phyloP scores from a whole-genome alignment of 2,329 filamentous ascomycete species.

The Aspergillus sp. region DNA sequence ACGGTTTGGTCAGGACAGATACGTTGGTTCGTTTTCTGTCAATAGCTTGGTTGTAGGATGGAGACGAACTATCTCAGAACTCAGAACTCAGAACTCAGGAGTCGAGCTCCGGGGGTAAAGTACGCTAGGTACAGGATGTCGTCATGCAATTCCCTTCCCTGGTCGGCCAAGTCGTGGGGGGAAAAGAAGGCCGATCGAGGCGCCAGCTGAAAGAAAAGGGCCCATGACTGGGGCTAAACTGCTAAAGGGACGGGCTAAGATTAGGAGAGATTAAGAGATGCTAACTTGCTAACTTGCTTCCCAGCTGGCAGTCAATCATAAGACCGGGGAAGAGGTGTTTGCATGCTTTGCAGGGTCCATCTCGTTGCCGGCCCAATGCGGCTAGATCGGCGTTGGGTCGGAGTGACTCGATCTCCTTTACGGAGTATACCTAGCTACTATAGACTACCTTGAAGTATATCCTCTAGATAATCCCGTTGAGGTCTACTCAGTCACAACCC shows the following conservation, averaged over 20 bases:
- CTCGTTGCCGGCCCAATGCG: constrained; percentile 17
- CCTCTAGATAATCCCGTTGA: no score
- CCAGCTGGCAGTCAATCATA: background rate
- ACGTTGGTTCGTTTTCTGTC: constrained; percentile 7
- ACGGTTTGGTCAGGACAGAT: background rate
- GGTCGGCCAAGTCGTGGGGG: constrained; percentile 9
- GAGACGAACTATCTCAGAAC: no score
- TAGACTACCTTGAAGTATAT: background rate
- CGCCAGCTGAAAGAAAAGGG: constrained; percentile 20
- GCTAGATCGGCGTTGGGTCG: constrained; percentile 23
- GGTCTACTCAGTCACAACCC: no score
- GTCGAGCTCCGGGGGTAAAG: background rate
- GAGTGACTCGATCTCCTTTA: constrained; percentile 15
- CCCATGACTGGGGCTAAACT: constrained; percentile 6
- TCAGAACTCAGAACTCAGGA: no score
- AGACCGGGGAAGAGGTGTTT: no score
- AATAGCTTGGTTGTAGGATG: background rate
- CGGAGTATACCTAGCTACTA: no score
- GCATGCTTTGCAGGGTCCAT: background rate
- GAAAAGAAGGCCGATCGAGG: constrained; percentile 8
- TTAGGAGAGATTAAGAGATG: background rate
- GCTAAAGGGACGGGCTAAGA: background rate
- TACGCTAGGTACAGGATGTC: constrained; percentile 6
- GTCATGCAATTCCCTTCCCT: constrained; percentile 8
- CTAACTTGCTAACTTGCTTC: background rate